Percentiles rank a stretch among this genome's conserved stretches.
Evolutionary conservation across 2,329 filamentous ascomycete species (phyloP).

Genomic region (Coleophoma crateriformis): DNA sequence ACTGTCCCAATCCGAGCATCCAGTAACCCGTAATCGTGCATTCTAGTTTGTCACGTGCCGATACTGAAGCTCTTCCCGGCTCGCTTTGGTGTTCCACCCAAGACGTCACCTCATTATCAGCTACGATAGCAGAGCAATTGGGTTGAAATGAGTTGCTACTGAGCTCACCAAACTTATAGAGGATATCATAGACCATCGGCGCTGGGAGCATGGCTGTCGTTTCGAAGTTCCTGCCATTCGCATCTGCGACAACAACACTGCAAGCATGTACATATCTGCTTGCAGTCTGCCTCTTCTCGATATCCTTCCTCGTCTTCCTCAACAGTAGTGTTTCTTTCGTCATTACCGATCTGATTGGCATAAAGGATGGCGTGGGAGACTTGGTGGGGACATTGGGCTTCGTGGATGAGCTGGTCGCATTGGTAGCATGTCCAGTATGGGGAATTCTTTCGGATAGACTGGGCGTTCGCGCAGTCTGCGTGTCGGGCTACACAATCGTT

Average conservation of each 20-base stretch:
- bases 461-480: conserved; percentile 67
- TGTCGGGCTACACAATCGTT: conserved; percentile 77
- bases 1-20: no score
- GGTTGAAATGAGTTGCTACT: neutral
- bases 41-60: no score
- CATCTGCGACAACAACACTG: conserved; percentile 50
- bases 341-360: conserved; percentile 74
- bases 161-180: neutral
- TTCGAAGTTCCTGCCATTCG: conserved; percentile 42
- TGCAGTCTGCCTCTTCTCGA: conserved; percentile 79
- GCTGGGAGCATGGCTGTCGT: conserved; percentile 6
- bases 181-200: neutral
- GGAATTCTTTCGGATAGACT: conserved; percentile 72
- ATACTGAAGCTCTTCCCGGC: no score
- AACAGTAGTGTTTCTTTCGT: conserved; percentile 83
- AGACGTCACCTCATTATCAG: no score
- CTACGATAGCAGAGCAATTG: no score
- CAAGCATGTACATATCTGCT: conserved; percentile 73
- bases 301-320: conserved; percentile 84
- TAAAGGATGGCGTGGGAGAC: conserved; percentile 68
- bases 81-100: no score
- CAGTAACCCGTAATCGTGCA: no score
- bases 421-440: conserved; percentile 77
- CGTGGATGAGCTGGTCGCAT: conserved; percentile 74
- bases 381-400: conserved; percentile 82